Percentiles rank a stretch among this genome's conserved stretches.
These are phyloP conservation scores for Neospermospora avenae DNA, from an alignment of 2,329 filamentous ascomycete genomes.

Conservation along the genomic window DNA sequence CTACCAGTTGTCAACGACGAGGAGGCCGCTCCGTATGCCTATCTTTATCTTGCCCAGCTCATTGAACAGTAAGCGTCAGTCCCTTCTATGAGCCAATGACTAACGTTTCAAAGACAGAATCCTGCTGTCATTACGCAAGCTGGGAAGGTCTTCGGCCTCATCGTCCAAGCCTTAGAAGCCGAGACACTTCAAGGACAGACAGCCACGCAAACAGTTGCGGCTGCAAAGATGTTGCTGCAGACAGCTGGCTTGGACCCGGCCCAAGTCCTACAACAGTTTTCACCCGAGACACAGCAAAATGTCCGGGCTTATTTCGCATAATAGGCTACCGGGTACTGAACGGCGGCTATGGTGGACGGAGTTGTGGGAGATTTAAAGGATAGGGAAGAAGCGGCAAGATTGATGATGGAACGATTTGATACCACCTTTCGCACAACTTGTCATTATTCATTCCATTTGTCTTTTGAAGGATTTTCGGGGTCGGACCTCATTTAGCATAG, in stretches of 20 bases:
- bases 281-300: constrained; percentile 74
- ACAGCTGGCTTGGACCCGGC: constrained; percentile 72
- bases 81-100: constrained; percentile 26
- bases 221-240: constrained; percentile 74
- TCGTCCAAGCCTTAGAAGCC: constrained; percentile 85
- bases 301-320: constrained; percentile 78
- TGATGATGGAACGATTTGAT: constrained; percentile 31
- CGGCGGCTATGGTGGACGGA: background rate
- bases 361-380: constrained; percentile 9
- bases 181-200: constrained; percentile 86
- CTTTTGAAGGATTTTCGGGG: constrained; percentile 18
- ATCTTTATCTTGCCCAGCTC: constrained; percentile 84
- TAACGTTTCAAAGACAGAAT: constrained; percentile 66
- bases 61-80: constrained; percentile 80
- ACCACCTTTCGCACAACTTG: constrained; percentile 26
- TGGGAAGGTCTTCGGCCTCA: constrained; percentile 76
- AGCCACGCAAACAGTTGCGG: constrained; percentile 69
- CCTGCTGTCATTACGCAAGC: constrained; percentile 75
- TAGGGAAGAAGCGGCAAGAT: constrained; percentile 8
- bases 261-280: constrained; percentile 71
- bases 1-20: constrained; percentile 93
- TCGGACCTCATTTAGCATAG: constrained; percentile 26
- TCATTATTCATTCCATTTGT: constrained; percentile 10
- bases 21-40: constrained; percentile 94
- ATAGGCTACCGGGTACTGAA: constrained; percentile 12